Percentiles rank a stretch among this genome's conserved stretches.
These are phyloP conservation scores for Vitis labrusca DNA, from an alignment of 164 flowering plant species.

Conservation along the genomic window DNA sequence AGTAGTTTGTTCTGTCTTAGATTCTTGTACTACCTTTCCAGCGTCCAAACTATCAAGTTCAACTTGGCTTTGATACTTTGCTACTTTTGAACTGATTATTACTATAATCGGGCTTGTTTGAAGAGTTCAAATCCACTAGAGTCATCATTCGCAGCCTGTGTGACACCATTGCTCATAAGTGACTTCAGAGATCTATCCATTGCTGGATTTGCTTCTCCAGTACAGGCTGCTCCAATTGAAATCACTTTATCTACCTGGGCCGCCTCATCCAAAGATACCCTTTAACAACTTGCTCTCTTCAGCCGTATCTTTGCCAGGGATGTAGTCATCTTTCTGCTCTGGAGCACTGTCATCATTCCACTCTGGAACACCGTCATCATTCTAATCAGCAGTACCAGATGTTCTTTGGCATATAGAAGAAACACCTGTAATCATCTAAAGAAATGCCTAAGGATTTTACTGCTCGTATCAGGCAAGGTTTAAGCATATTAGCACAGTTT, in stretches of 20 bases:
- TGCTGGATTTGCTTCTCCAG: constrained; percentile 31
- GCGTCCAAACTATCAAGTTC: constrained; percentile 24
- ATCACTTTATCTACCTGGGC: constrained; percentile 41
- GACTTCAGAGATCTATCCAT: constrained; percentile 30
- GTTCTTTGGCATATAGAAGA: constrained; percentile 52
- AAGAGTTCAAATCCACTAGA: constrained; percentile 24
- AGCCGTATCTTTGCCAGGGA: constrained; percentile 38
- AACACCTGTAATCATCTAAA: constrained; percentile 57
- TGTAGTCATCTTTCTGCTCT: constrained; percentile 33
- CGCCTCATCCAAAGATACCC: constrained; percentile 28
- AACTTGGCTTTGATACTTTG: constrained; percentile 15
- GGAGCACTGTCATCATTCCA: neutral
- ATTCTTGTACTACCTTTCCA: constrained; percentile 21
- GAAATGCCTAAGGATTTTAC: constrained; percentile 41
- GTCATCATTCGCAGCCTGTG: constrained; percentile 27
- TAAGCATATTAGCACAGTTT: constrained; percentile 60
- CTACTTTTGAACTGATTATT: constrained; percentile 16
- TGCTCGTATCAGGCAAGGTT: constrained; percentile 55
- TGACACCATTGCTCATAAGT: constrained; percentile 47
- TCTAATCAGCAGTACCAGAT: constrained; percentile 26
- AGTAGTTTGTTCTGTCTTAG: constrained; percentile 21
- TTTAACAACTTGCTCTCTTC: constrained; percentile 28
- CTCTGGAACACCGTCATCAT: constrained; percentile 13
- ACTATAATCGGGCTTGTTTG: constrained; percentile 25
- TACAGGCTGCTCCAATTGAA: constrained; percentile 22